Conservation (phyloP, 768 basidiomycete species). For the Leccinum sublutescens region DNA sequence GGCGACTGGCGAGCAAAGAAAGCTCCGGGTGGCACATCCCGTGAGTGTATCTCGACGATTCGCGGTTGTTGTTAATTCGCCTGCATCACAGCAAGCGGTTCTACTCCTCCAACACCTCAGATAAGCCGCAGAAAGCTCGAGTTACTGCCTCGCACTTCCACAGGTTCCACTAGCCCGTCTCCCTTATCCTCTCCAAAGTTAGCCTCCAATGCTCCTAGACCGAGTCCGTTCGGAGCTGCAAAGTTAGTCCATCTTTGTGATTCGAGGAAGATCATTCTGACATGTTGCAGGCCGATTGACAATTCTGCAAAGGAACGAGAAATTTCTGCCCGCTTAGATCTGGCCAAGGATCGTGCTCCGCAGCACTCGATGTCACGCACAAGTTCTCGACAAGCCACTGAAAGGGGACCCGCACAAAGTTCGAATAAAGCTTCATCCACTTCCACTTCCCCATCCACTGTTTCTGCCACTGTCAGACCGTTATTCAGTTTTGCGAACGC, state of each 20-base stretch:
- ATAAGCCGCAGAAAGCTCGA: slow-evolving; percentile 78
- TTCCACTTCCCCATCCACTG: slow-evolving; percentile 13
- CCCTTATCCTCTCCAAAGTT: slow-evolving; percentile 81
- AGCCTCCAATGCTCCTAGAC: slow-evolving; percentile 44
- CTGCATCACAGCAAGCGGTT: slow-evolving; percentile 51
- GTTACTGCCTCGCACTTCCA: slow-evolving; percentile 75
- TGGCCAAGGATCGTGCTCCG: slow-evolving; percentile 34
- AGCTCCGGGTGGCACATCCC: slow-evolving; percentile 55
- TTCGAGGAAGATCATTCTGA: slow-evolving; percentile 10
- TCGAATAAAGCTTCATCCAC: slow-evolving; percentile 34
- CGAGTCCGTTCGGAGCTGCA: slow-evolving; percentile 88
- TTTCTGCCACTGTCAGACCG: slow-evolving; percentile 53
- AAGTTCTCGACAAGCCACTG: slow-evolving; percentile 46
- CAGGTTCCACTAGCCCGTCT: slow-evolving; percentile 64
- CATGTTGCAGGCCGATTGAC: slow-evolving; percentile 73
- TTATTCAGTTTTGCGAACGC: slow-evolving; percentile 81
- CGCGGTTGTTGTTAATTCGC: slow-evolving; percentile 11
- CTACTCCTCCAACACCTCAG: slow-evolving; percentile 82
- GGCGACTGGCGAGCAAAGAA: slow-evolving; percentile 66
- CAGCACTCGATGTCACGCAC: slow-evolving; percentile 47
- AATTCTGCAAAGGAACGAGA: slow-evolving; percentile 72
- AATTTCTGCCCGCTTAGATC: slow-evolving; percentile 62
- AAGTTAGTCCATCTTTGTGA: slow-evolving; percentile 45
- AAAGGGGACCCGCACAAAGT: slow-evolving; percentile 37
- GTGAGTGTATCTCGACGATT: slow-evolving; percentile 42